Conservation (phyloP, 75 land plant species). For the Pinus albicaulis region DNA sequence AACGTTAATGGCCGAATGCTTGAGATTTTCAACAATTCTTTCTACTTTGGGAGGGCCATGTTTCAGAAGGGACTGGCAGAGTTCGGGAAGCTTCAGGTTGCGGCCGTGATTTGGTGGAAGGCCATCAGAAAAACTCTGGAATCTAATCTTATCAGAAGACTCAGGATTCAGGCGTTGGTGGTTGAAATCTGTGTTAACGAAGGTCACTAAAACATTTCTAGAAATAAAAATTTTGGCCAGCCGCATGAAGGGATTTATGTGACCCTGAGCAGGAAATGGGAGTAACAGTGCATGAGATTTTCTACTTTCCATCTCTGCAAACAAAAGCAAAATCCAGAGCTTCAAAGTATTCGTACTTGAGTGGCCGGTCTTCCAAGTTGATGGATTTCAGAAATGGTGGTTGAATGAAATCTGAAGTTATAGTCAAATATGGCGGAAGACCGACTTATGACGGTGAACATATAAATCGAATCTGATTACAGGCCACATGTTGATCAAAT, state of each 20-base stretch:
- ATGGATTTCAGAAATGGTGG: too few relatives aligned
- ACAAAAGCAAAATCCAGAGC: too few relatives aligned
- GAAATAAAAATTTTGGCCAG: not conserved
- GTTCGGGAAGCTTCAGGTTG: constrained; percentile 12
- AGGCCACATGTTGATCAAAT: too few relatives aligned
- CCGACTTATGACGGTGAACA: too few relatives aligned
- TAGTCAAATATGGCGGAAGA: too few relatives aligned
- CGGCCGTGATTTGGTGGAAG: constrained; percentile 14
- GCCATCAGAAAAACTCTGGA: constrained; percentile 28
- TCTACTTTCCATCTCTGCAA: too few relatives aligned
- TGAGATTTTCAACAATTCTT: not conserved
- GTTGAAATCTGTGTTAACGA: not conserved
- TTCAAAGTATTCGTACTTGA: too few relatives aligned
- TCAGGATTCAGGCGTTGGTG: not conserved
- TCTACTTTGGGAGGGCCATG: constrained; percentile 4
- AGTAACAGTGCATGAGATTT: not conserved
- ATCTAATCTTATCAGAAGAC: constrained; percentile 6
- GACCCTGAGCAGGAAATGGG: constrained; percentile 7
- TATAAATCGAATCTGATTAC: too few relatives aligned
- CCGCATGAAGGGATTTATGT: constrained; percentile 9
- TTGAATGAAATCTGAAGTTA: too few relatives aligned
- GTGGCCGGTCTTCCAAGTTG: too few relatives aligned
- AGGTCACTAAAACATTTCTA: not conserved
- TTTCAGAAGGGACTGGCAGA: constrained; percentile 10
- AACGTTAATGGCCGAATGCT: not conserved